Percentiles rank a stretch among this genome's conserved stretches.
These are phyloP conservation scores for Lachancea cidri DNA, from an alignment of 805 yeast genomes.

Conservation along the genomic window DNA sequence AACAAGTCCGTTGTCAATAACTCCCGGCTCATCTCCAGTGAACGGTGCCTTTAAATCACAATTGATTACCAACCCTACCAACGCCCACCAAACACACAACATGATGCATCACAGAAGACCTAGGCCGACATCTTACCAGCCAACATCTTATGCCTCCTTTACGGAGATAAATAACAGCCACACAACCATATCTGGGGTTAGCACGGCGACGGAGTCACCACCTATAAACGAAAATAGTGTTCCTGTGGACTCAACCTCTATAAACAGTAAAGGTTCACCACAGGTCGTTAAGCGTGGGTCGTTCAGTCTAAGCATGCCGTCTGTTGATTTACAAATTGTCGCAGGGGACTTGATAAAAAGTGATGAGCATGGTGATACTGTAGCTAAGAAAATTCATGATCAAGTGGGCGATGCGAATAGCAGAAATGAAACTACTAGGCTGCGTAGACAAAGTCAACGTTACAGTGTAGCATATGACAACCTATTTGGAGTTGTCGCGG, in stretches of 20 bases:
- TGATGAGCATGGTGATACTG: conserved; percentile 15
- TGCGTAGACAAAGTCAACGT: conserved; percentile 15
- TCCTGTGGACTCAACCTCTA: conserved; percentile 5
- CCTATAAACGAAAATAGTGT: neutral
- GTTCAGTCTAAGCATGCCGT: conserved; percentile 30
- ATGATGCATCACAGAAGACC: conserved; percentile 51
- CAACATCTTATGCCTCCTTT: conserved; percentile 27
- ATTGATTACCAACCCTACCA: neutral
- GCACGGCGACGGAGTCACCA: conserved; percentile 32
- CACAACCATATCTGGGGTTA: conserved; percentile 39
- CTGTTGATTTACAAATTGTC: conserved; percentile 32
- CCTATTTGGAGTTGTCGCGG: conserved; percentile 12
- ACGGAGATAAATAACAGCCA: conserved; percentile 19
- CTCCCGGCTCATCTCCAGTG: neutral
- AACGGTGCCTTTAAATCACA: neutral
- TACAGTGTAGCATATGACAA: conserved; percentile 15
- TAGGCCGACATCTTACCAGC: conserved; percentile 82
- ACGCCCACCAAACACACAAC: conserved; percentile 1
- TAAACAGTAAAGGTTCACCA: conserved; percentile 16
- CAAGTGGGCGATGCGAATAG: conserved; percentile 15
- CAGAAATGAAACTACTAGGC: conserved; percentile 5
- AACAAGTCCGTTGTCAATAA: neutral
- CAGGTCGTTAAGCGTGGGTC: conserved; percentile 21
- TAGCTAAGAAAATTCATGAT: conserved; percentile 19
- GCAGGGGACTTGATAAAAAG: conserved; percentile 37